phyloP scores from a whole-genome alignment of 2,329 filamentous ascomycete species.

The Claviceps sp. region DNA sequence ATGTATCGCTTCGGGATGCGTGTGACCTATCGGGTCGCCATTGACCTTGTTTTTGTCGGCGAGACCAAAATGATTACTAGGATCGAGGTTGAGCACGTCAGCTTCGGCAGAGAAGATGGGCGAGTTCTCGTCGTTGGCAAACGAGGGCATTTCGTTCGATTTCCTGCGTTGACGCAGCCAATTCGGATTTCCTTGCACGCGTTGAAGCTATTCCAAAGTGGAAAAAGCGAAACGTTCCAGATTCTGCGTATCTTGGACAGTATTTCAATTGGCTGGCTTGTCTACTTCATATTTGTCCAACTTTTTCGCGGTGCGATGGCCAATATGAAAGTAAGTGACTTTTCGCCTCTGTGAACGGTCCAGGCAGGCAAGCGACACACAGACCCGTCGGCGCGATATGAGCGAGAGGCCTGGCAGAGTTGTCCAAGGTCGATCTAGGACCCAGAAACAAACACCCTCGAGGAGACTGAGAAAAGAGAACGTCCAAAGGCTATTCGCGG shows the following conservation, averaged over 20 bases:
- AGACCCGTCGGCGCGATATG: neutral
- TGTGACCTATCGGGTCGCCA: constrained; percentile 23
- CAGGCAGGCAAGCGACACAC: neutral
- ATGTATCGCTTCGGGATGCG: constrained; percentile 32
- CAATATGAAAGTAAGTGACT: neutral
- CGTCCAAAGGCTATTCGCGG: neutral
- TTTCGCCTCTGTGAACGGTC: neutral
- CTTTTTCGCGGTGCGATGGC: neutral
- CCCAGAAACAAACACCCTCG: neutral
- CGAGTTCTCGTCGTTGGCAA: constrained; percentile 33
- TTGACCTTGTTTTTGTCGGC: constrained; percentile 21
- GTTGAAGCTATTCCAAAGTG: neutral
- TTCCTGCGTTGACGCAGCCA: constrained; percentile 3
- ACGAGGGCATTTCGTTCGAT: constrained; percentile 37
- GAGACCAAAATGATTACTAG: constrained; percentile 23
- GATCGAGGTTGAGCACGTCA: constrained; percentile 31
- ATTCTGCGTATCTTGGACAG: neutral
- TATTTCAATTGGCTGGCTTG: neutral
- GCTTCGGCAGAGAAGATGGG: constrained; percentile 27
- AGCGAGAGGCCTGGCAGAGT: neutral
- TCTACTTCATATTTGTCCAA: neutral
- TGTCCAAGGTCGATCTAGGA: neutral
- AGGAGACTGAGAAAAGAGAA: neutral
- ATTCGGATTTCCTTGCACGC: neutral
- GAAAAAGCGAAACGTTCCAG: neutral